Conservation (phyloP, 305 asterid species). For the Solanum chacoense region DNA sequence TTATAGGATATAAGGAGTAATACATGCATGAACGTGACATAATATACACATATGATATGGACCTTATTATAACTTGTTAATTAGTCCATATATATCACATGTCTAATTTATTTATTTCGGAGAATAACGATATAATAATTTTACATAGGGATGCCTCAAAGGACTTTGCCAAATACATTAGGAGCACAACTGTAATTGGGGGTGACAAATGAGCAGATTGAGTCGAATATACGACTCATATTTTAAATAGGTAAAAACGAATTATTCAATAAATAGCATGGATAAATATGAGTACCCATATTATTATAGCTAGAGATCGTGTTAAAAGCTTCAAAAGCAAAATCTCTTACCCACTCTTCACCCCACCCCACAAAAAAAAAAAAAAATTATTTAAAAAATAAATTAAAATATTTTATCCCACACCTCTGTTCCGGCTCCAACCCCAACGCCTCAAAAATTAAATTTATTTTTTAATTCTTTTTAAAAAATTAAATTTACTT, state of each 20-base stretch:
- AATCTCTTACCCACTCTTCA: neutral
- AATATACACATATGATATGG: neutral
- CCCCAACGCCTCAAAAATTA: neutral
- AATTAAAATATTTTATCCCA: neutral
- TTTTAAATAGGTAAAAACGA: too few relatives aligned
- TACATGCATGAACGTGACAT: neutral
- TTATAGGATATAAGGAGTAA: neutral
- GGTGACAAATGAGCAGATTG: neutral
- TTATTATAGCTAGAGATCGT: neutral
- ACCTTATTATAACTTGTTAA: neutral
- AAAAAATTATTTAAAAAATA: too few relatives aligned
- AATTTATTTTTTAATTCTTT: too few relatives aligned
- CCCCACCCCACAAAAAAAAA: neutral
- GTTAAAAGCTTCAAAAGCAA: neutral
- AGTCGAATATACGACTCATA: rapidly evolving
- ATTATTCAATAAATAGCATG: rapidly evolving
- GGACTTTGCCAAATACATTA: neutral
- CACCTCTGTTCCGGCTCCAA: too few relatives aligned
- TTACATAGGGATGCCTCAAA: neutral
- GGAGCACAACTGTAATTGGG: neutral
- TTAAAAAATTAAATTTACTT: too few relatives aligned
- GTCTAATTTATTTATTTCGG: neutral
- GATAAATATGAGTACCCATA: neutral
- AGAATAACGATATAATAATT: neutral
- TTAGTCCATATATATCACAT: neutral